Evolutionary conservation across 2,329 filamentous ascomycete species (phyloP).

Genomic region (Colletotrichum acutatum): DNA sequence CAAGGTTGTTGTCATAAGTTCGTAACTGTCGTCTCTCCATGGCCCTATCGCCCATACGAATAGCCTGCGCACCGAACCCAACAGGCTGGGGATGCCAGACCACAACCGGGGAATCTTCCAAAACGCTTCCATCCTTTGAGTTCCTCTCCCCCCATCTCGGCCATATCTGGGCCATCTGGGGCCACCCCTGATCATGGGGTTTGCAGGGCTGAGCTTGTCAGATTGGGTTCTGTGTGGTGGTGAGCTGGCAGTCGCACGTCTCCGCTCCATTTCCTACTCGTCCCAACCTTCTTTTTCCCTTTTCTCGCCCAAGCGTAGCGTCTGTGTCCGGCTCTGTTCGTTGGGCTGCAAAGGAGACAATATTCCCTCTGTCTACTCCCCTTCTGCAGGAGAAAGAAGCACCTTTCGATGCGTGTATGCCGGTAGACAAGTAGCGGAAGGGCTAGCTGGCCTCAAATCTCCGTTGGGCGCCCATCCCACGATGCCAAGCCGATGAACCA

Average conservation of each 20-base stretch:
- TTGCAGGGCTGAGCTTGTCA: slow-evolving; percentile 37
- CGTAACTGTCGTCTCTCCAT: not conserved
- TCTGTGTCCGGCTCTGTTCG: not conserved
- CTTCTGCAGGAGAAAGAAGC: not conserved
- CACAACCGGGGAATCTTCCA: not conserved
- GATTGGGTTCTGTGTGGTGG: slow-evolving; percentile 25
- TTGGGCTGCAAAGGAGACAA: slow-evolving; percentile 12
- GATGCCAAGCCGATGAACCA: slow-evolving; percentile 22
- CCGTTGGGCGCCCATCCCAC: slow-evolving; percentile 8
- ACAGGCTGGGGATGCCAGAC: not conserved
- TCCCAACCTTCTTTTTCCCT: slow-evolving; percentile 21
- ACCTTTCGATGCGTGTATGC: not conserved
- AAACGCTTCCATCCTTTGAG: not conserved
- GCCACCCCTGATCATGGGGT: slow-evolving; percentile 33
- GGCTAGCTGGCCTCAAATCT: slow-evolving; percentile 15
- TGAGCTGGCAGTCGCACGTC: slow-evolving; percentile 31
- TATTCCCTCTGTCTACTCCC: not conserved
- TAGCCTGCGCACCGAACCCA: not conserved
- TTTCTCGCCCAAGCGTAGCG: not conserved
- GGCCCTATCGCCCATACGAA: not conserved
- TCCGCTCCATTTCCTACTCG: slow-evolving; percentile 11
- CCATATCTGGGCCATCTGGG: not conserved
- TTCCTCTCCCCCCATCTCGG: not conserved
- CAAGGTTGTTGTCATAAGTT: slow-evolving; percentile 8
- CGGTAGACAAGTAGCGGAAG: not conserved